Percentiles rank a stretch among this genome's conserved stretches.
These are phyloP conservation scores for Colletotrichum sojae DNA, from an alignment of 2,329 filamentous ascomycete genomes.

Conservation along the genomic window DNA sequence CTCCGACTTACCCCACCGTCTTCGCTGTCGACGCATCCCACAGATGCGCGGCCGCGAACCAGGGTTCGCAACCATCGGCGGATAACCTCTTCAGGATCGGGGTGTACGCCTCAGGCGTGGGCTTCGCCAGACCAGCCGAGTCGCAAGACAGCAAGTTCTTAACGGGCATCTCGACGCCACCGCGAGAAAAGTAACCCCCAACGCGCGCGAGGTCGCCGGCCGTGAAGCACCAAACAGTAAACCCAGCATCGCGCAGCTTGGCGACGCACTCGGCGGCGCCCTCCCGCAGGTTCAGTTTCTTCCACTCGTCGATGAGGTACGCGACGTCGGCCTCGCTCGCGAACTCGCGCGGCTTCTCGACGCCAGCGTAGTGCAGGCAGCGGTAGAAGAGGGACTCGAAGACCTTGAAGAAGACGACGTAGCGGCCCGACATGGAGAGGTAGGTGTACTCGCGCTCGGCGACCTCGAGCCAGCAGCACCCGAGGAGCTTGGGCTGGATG, in stretches of 20 bases:
- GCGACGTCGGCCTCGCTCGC: constrained; percentile 59
- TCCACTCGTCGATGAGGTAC: constrained; percentile 56
- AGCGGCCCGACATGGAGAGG: constrained; percentile 59
- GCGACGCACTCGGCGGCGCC: constrained; percentile 59
- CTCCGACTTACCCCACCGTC: constrained; percentile 54
- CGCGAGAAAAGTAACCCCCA: constrained; percentile 64
- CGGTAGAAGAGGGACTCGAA: constrained; percentile 64
- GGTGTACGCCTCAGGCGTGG: constrained; percentile 61
- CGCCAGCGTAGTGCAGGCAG: constrained; percentile 59
- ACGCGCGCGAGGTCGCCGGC: constrained; percentile 65
- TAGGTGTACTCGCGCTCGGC: constrained; percentile 66
- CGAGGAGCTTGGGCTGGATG: constrained; percentile 60
- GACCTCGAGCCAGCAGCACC: constrained; percentile 62
- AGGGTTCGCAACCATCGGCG: constrained; percentile 53
- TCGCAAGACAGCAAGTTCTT: constrained; percentile 69
- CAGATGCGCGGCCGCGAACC: constrained; percentile 73
- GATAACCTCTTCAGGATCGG: constrained; percentile 59
- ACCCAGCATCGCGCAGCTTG: constrained; percentile 60
- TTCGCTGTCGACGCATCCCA: constrained; percentile 71
- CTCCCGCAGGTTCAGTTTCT: constrained; percentile 51
- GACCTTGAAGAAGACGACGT: constrained; percentile 58
- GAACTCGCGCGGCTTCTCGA: constrained; percentile 57
- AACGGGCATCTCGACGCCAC: constrained; percentile 62
- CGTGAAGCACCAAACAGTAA: constrained; percentile 69
- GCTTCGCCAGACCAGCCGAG: constrained; percentile 62